Evolutionary conservation across 2,329 filamentous ascomycete species (phyloP), one percentile per base, ranked within the genome.

Genomic region (Aspergillus arachidicola): DNA sequence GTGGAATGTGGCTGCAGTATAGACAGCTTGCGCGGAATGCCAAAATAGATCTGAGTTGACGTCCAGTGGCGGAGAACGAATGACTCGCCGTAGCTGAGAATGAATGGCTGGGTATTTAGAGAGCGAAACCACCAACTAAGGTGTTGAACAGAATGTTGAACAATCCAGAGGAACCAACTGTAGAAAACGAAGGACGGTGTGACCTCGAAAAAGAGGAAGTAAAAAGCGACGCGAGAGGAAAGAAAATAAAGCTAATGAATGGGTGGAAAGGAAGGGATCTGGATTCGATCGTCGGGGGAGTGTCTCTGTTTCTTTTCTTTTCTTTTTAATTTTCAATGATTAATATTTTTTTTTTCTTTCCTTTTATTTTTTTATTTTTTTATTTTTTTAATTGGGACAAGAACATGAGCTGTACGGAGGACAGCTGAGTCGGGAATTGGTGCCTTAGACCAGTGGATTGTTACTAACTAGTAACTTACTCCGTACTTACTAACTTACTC

Each of bases 1-100:
- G 54, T 51, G 58, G 67, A 66, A 68, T 69, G 67, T 69, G 64
- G 67, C 67, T 66, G 66, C 60, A 61, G 60, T 60, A 58, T 61
- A 46, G 63, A n/a, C 14, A 61, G 60, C 48, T 58, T 54, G 36
- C 55, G 63, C 58, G 63, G 60, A 63, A 61, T 60, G 58, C 41
- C 43, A 59, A 36, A 57, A 57, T 26, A 41, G 43, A 45, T 58
- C 48, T 59, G 60, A 38, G 58, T 54, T 54, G 34, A 63, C 55
- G 36, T 57, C 41, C 36, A 57, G 56, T 58, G 60, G 60, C 55
- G 58, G 57, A 59, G 55, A 55, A 61, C 45, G 45, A 61, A 54
- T 46, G 60, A 21, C 28, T 50, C 23, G 53, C 28, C 30, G 51
- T 14, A 16, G 59, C 36, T 56, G 45, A 46, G 50, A 61, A 62